Conservation (phyloP, 2,329 filamentous ascomycete species). For the Blastomyces parvus region DNA sequence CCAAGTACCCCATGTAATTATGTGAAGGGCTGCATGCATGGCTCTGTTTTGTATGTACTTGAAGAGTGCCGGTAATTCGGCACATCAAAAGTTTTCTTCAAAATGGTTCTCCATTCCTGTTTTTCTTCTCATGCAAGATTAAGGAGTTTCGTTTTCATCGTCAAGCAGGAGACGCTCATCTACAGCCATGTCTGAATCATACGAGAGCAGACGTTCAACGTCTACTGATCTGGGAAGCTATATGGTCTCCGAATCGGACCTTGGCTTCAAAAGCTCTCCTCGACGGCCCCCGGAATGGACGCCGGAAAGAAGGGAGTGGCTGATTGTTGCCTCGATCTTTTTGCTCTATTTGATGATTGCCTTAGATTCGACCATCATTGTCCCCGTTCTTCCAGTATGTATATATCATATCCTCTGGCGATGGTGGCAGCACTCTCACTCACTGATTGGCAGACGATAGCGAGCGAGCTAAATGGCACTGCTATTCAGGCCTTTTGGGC, state of each 20-base stretch:
- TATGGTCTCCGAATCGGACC: background rate
- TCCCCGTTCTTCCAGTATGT: slow-evolving; percentile 8
- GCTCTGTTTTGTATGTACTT: background rate
- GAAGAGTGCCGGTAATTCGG: background rate
- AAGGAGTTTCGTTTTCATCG: background rate
- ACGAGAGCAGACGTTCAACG: slow-evolving; percentile 3
- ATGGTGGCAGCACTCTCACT: background rate
- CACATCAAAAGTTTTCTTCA: background rate
- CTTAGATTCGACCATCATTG: slow-evolving; percentile 8
- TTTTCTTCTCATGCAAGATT: background rate
- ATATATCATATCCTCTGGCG: background rate
- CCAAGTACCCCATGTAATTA: background rate
- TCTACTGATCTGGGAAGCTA: slow-evolving; percentile 4
- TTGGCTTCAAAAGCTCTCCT: background rate
- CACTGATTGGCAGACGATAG: slow-evolving; percentile 30
- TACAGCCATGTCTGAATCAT: slow-evolving; percentile 2
- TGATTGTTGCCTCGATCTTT: slow-evolving; percentile 6
- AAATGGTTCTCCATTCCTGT: background rate
- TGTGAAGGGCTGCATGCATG: background rate
- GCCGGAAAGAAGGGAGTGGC: slow-evolving; percentile 2
- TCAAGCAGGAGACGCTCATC: background rate
- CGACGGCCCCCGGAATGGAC: background rate
- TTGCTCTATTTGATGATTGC: slow-evolving; percentile 9
- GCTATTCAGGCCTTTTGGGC: slow-evolving; percentile 54
- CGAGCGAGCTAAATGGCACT: slow-evolving; percentile 39